Evolutionary conservation across 371 early-diverging fungal genomes (phyloP).

Genomic region (Syncephalastrum racemosum): DNA sequence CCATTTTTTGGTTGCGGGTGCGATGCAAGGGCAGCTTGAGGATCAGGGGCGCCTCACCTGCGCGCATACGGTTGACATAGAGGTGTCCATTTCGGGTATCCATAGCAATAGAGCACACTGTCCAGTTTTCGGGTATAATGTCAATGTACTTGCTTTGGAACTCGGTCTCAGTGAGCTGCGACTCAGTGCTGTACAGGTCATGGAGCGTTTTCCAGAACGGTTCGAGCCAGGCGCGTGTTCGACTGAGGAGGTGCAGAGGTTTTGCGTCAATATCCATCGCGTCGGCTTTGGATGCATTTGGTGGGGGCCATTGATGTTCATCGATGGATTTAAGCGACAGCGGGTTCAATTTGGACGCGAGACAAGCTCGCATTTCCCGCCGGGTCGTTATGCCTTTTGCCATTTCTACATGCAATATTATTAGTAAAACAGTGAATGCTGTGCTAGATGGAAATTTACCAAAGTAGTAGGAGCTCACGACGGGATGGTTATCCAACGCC

Average conservation of each 20-base stretch:
- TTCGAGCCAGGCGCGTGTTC: slow-evolving; percentile 18
- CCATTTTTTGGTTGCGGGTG: slow-evolving; percentile 44
- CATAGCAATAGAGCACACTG: slow-evolving; percentile 72
- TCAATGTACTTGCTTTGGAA: slow-evolving; percentile 53
- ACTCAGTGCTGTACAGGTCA: slow-evolving; percentile 38
- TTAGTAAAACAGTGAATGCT: background rate
- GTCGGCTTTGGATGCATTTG: slow-evolving; percentile 1
- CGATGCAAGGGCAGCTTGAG: slow-evolving; percentile 76
- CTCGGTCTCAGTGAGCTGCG: slow-evolving; percentile 25
- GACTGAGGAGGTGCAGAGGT: background rate
- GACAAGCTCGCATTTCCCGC: slow-evolving; percentile 53
- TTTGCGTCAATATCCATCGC: slow-evolving; percentile 9
- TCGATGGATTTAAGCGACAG: background rate
- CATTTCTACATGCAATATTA: slow-evolving; percentile 29
- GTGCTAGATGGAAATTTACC: slow-evolving; percentile 12
- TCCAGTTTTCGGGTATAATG: slow-evolving; percentile 64
- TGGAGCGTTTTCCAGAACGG: slow-evolving; percentile 31
- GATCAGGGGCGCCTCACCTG: slow-evolving; percentile 51
- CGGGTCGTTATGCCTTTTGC: slow-evolving; percentile 49
- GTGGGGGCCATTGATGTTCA: slow-evolving; percentile 31
- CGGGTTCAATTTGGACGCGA: slow-evolving; percentile 35
- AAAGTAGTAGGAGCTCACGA: slow-evolving; percentile 31
- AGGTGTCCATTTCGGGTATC: slow-evolving; percentile 64
- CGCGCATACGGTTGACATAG: slow-evolving; percentile 63
- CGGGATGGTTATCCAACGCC: slow-evolving; percentile 18